Base-by-base conservation (phyloP, 768 basidiomycete genomes). In the Mycena amicta region DNA sequence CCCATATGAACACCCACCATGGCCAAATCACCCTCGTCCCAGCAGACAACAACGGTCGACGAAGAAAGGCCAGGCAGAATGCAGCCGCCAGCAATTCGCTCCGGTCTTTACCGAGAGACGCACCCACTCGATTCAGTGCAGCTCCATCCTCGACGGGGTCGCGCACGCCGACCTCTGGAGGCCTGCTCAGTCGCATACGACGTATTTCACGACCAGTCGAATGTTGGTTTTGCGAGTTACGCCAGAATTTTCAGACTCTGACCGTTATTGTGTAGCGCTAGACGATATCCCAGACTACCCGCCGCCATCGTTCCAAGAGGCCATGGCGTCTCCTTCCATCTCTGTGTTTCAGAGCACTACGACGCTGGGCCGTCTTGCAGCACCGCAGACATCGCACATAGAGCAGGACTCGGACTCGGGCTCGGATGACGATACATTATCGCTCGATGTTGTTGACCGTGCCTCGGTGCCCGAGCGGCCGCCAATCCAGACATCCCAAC, bases 251-350 rank as follows among this genome's bases (percentile, higher is more conserved):
- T 63, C 47, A 39, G 57, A 67, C 65, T 79, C 70, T 72, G 65
- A 70, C 77, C 11, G 43, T 45, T 46, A 20, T 33, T 47, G n/a
- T 28, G 27, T 12, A 72, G 67, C 43, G 56, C 65, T 46, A 18
- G 59, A 57, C 31, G 61, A 63, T 27, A 73, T 77, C 47, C 83
- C 85, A 26, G 82, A 89, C 67, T 88, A 88, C 66, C 88, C 87
- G 5, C 90, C 90, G 13, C 90, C 90, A 26, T 83, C 88, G 13
- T 89, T 90, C 64, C 84, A 85, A 59, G 90, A 92, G 71, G 87
- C 87, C 4, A 83, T 81, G 33, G 79, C 77, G 8, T 77, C 79
- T 15, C 76, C 79, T 4, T 67, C 81, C 2, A 50, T 73, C 53
- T 80, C 69, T 57, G 73, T 70, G n/a, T n/a, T n/a, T 13, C 76